Evolutionary conservation across 345 rosid genomes (phyloP).

Genomic region (Populus davidiana): DNA sequence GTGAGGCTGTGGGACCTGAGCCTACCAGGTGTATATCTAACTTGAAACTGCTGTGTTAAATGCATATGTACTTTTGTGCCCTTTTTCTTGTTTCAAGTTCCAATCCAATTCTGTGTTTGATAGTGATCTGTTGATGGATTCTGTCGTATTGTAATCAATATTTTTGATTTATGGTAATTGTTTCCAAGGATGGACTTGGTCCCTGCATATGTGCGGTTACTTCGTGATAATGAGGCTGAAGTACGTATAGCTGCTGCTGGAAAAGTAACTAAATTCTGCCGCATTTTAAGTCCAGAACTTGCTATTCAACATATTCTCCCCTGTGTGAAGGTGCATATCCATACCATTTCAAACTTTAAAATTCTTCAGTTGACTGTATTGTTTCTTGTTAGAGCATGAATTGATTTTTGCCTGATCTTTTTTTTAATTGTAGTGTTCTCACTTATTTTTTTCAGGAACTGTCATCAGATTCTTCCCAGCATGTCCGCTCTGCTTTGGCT

Average conservation of each 20-base stretch:
- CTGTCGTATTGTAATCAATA: not conserved
- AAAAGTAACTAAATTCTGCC: slow-evolving; percentile 90
- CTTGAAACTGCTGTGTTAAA: not conserved
- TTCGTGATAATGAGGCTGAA: slow-evolving; percentile 98
- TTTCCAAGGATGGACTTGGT: slow-evolving; percentile 66
- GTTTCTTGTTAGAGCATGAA: not conserved
- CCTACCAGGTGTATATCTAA: slow-evolving; percentile 62
- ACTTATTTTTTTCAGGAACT: slow-evolving; percentile 55
- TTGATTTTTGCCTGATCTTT: not conserved
- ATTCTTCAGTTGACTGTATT: not conserved
- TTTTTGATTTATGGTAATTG: not conserved
- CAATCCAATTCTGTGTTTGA: not conserved
- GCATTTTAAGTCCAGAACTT: slow-evolving; percentile 81
- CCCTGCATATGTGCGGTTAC: slow-evolving; percentile 90
- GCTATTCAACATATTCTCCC: slow-evolving; percentile 84
- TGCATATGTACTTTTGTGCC: not conserved
- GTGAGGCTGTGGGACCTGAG: slow-evolving; percentile 95
- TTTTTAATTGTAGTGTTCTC: not conserved
- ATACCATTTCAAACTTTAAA: not conserved
- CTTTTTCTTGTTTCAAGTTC: not conserved
- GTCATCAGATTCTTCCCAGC: slow-evolving; percentile 96
- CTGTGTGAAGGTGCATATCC: slow-evolving; percentile 66
- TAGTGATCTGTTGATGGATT: not conserved
- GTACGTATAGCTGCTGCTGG: slow-evolving; percentile 99
- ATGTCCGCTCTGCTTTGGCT: slow-evolving; percentile 97